Evolutionary conservation across 2,329 filamentous ascomycete genomes (phyloP).

Genomic region (Aspergillus aculeatinus): DNA sequence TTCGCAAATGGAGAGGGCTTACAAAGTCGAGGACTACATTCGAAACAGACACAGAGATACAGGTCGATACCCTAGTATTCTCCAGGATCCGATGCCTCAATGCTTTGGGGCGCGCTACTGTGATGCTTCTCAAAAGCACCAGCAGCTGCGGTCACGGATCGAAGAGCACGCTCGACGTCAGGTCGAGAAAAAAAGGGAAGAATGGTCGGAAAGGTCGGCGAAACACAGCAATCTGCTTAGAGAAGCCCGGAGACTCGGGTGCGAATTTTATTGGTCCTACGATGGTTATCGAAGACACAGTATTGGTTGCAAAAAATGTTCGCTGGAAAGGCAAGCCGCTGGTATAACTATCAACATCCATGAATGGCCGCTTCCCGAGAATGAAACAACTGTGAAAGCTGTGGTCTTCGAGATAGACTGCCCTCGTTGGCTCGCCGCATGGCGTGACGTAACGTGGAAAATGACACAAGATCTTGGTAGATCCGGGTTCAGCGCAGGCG

Average conservation of each 20-base stretch:
- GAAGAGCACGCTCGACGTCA: no score
- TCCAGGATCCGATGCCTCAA: background rate
- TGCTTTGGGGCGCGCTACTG: no score
- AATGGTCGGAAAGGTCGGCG: no score
- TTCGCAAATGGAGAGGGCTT: slow-evolving; percentile 13
- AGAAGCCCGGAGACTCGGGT: background rate
- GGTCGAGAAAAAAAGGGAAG: no score
- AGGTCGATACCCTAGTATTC: slow-evolving; percentile 40
- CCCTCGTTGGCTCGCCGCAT: slow-evolving; percentile 43
- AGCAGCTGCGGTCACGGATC: no score
- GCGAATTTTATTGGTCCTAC: no score
- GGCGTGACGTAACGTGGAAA: slow-evolving; percentile 50
- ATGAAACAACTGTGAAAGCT: slow-evolving; percentile 34
- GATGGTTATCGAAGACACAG: no score
- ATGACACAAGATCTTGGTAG: slow-evolving; percentile 44
- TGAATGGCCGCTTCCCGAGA: slow-evolving; percentile 55
- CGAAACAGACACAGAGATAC: slow-evolving; percentile 39
- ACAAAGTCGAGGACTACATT: slow-evolving; percentile 14
- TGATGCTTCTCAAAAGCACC: no score
- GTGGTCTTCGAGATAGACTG: slow-evolving; percentile 53
- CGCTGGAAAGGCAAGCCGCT: slow-evolving; percentile 25
- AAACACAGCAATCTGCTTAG: no score
- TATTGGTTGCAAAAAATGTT: slow-evolving; percentile 37
- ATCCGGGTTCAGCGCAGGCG: background rate
- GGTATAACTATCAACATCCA: slow-evolving; percentile 46